Conservation (phyloP, 1,139 yeast genomes). For the Sugiyamaella paludigena region DNA sequence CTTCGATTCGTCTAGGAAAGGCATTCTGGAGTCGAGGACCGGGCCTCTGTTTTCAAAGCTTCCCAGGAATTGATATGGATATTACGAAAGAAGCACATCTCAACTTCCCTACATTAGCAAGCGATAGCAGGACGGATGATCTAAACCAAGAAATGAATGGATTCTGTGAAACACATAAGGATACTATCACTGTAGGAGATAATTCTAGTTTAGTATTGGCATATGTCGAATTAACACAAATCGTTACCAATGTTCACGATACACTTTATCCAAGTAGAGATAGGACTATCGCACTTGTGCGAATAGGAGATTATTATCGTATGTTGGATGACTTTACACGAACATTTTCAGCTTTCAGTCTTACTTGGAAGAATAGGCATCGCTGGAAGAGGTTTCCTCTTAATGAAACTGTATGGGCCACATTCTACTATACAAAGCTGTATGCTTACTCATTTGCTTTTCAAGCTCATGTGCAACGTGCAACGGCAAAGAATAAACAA, state of each 20-base stretch:
- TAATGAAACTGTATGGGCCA: slow-evolving; percentile 26
- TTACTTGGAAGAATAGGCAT: slow-evolving; percentile 24
- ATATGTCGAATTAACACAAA: slow-evolving; percentile 26
- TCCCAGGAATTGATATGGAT: slow-evolving; percentile 20
- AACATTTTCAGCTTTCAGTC: slow-evolving; percentile 25
- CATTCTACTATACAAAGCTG: slow-evolving; percentile 24
- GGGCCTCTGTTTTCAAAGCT: slow-evolving; percentile 28
- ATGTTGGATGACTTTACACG: slow-evolving; percentile 28
- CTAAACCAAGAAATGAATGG: not conserved
- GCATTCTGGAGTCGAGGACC: slow-evolving; percentile 31
- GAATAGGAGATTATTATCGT: slow-evolving; percentile 26
- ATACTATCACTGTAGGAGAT: slow-evolving; percentile 12
- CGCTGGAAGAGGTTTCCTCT: slow-evolving; percentile 24
- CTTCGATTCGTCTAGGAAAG: slow-evolving; percentile 27
- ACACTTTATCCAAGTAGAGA: slow-evolving; percentile 27
- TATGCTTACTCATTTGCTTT: slow-evolving; percentile 29
- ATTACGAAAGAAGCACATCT: slow-evolving; percentile 19
- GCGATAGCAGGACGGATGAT: not conserved
- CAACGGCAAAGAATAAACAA: slow-evolving; percentile 16
- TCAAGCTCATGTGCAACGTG: slow-evolving; percentile 26
- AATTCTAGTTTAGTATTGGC: slow-evolving; percentile 25
- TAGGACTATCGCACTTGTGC: slow-evolving; percentile 26
- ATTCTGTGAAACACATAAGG: slow-evolving; percentile 1
- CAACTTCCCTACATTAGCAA: slow-evolving; percentile 26
- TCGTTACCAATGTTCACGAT: slow-evolving; percentile 28